These are phyloP conservation scores for Suaeda aralocaspica DNA, from an alignment of 148 eudicot genomes.

Conservation along the genomic window DNA sequence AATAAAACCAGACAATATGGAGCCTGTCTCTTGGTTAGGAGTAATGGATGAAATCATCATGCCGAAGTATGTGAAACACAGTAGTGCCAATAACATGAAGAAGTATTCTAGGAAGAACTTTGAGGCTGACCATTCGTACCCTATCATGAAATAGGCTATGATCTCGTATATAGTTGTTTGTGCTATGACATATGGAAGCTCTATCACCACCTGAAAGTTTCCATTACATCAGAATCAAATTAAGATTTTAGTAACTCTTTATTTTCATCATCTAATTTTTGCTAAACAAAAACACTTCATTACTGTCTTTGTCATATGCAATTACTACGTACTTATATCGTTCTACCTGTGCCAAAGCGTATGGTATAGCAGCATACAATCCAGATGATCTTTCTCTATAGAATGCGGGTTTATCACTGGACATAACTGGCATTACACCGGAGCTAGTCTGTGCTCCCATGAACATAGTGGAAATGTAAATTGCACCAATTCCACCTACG, in stretches of 20 bases:
- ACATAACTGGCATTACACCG: conserved; percentile 20
- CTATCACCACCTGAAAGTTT: conserved; percentile 27
- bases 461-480: conserved; percentile 22
- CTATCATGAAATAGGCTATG: conserved; percentile 31
- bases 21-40: conserved; percentile 26
- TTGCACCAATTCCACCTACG: conserved; percentile 19
- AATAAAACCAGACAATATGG: conserved; percentile 20
- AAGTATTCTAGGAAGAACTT: conserved; percentile 30
- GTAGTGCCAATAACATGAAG: conserved; percentile 26
- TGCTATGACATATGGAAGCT: conserved; percentile 31
- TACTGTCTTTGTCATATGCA: too few species aligned
- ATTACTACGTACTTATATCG: too few species aligned
- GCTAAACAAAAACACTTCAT: too few species aligned
- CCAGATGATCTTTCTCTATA: conserved; percentile 31
- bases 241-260: not conserved
- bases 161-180: conserved; percentile 25
- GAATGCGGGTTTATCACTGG: conserved; percentile 14
- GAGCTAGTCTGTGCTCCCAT: conserved; percentile 24
- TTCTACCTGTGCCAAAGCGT: conserved; percentile 28
- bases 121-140: conserved; percentile 28
- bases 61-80: conserved; percentile 40
- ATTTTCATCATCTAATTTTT: too few species aligned
- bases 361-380: conserved; percentile 26
- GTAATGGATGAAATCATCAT: conserved; percentile 31
- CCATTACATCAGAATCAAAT: not conserved